These are phyloP conservation scores for Apiotrichum gracile DNA, from an alignment of 1,284 basidiomycete species.

Conservation along the genomic window DNA sequence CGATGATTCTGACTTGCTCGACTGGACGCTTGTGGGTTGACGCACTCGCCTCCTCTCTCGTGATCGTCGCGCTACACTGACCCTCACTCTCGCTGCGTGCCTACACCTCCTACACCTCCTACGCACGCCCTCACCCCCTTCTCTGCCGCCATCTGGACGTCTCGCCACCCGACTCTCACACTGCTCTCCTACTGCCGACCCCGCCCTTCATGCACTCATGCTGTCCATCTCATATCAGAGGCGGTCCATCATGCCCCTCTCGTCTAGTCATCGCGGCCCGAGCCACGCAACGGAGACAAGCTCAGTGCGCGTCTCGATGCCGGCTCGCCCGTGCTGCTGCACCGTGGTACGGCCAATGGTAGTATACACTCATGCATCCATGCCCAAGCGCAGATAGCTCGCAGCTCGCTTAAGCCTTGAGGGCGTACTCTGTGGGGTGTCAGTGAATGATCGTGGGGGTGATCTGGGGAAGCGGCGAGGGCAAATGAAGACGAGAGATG, in stretches of 20 bases:
- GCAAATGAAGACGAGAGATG: neutral
- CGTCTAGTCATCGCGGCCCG: neutral
- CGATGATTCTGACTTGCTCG: too few species aligned
- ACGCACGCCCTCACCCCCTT: too few species aligned
- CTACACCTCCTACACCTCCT: too few species aligned
- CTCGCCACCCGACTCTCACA: too few species aligned
- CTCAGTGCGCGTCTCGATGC: too few species aligned
- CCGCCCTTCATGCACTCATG: neutral
- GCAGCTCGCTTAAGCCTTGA: slow-evolving; percentile 39
- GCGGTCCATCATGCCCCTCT: neutral
- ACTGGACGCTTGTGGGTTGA: too few species aligned
- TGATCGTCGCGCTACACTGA: too few species aligned
- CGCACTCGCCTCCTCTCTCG: too few species aligned
- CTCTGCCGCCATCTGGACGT: too few species aligned
- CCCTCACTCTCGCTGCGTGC: too few species aligned
- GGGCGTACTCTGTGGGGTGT: slow-evolving; percentile 37
- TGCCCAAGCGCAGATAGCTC: slow-evolving; percentile 14
- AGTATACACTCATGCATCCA: slow-evolving; percentile 32
- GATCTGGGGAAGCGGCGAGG: neutral
- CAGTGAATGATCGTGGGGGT: neutral
- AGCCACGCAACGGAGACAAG: neutral
- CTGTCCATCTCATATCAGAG: neutral
- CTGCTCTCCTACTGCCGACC: neutral
- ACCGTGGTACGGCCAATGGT: too few species aligned
- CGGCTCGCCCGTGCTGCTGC: too few species aligned